Base-by-base conservation (phyloP, 2,329 filamentous ascomycete species). In the Fusarium globosum region DNA sequence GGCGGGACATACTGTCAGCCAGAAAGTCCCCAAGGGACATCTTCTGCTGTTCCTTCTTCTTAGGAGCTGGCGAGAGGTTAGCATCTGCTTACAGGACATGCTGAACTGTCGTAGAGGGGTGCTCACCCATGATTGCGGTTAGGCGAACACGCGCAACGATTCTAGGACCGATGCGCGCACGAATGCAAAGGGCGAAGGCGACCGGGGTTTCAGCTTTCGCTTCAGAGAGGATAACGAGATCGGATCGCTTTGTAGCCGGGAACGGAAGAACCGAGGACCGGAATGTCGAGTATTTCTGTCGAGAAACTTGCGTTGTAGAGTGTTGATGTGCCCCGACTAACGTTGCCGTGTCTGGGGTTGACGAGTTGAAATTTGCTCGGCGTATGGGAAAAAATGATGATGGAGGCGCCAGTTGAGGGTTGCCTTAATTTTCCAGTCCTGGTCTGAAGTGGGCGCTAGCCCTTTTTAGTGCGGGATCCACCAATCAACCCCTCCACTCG, bases 21-120 rank as follows among this genome's bases (percentile, higher is more conserved):
- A 99, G 90, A 90, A 99, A 99, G 86, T 94, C 94, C 88, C 94
- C 94, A 82, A 98, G 92, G 88, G 94, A 94, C 93, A 99, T 96
- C 89, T 97, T 99, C 91, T 97, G 93, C 85, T 91, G 89, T 86
- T 97, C 92, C 88, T 94, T 93, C 88, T 97, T 97, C 84, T 95
- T 94, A 78, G 95, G 96, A 89, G 93, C 95, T 97, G 69, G 61
- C 57, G 62, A 67, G 45, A 63, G 53, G 58, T 68, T 66, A 72
- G 73, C 45, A 65, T 64, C 33, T 52, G 51, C 53, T 68, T 36
- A 46, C 20, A 23, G 20, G 39, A 51, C 43, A 42, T 60, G 38
- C 33, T 46, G 48, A 56, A 38, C 38, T 46, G 43, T 36, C 48
- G 58, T 21, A 51, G 66, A 68, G 56, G 57, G 49, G 46, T 65